Evolutionary conservation across 208 protist genomes (phyloP).

Genomic region (Trichomonas vaginalis): DNA sequence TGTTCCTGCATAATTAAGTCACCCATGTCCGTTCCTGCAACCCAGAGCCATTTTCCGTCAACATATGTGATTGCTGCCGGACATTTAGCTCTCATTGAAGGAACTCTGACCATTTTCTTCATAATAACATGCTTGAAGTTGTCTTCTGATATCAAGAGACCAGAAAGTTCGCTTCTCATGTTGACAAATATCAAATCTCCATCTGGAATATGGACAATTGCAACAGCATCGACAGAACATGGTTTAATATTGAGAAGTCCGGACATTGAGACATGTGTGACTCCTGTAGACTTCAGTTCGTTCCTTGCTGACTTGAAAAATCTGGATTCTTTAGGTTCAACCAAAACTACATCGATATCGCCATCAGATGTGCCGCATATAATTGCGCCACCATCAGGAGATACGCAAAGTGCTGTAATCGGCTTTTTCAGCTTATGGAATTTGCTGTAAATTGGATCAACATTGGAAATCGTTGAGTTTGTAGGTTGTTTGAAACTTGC

Average conservation of each 20-base stretch:
- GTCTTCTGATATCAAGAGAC: background rate
- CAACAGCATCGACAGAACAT: background rate
- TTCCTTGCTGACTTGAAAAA: background rate
- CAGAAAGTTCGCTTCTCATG: background rate
- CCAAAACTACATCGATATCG: background rate
- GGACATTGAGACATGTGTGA: background rate
- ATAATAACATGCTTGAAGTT: background rate
- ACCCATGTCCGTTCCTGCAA: background rate
- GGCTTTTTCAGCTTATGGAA: background rate
- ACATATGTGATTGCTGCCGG: background rate
- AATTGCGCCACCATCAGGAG: background rate
- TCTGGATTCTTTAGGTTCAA: background rate
- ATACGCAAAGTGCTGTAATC: background rate
- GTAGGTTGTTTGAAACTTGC: background rate
- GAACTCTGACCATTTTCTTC: background rate
- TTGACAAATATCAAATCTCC: background rate
- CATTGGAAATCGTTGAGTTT: background rate
- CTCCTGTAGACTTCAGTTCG: background rate
- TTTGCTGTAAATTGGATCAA: background rate
- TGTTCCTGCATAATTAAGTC: background rate
- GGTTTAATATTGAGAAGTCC: background rate
- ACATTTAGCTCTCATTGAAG: background rate
- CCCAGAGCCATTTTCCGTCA: background rate
- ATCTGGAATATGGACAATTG: background rate
- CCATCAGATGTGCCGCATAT: slow-evolving; percentile 5